Evolutionary conservation across 768 basidiomycete genomes (phyloP).

Genomic region (Amanita polypyramis): DNA sequence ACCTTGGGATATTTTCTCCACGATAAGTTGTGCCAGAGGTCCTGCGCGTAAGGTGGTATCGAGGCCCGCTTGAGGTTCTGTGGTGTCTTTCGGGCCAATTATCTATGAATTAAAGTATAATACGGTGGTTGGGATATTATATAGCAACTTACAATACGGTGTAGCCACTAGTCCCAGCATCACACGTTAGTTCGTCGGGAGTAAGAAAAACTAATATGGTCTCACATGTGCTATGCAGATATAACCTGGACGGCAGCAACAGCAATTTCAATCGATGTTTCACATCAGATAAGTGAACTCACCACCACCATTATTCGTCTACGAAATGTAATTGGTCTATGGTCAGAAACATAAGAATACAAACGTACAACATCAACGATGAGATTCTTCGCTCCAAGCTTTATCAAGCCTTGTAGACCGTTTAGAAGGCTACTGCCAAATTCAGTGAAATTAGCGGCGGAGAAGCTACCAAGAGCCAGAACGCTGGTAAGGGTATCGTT

Average conservation of each 20-base stretch:
- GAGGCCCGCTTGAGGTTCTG: constrained; percentile 44
- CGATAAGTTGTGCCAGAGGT: constrained; percentile 39
- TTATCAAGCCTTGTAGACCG: constrained; percentile 37
- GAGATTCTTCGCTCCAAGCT: constrained; percentile 36
- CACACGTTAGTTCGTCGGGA: constrained; percentile 2
- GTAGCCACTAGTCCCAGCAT: constrained; percentile 26
- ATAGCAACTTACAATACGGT: constrained; percentile 26
- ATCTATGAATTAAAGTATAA: constrained; percentile 22
- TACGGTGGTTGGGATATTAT: not conserved
- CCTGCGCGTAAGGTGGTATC: constrained; percentile 39
- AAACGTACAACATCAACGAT: constrained; percentile 48
- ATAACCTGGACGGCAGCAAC: constrained; percentile 22
- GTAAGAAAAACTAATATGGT: not conserved
- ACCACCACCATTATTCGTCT: constrained; percentile 44
- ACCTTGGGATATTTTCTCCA: constrained; percentile 29
- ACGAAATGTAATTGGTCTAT: not conserved
- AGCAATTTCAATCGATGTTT: not conserved
- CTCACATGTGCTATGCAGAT: constrained; percentile 52
- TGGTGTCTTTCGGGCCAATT: constrained; percentile 38
- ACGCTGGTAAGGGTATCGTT: constrained; percentile 43
- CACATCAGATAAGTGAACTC: constrained; percentile 1
- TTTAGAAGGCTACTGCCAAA: constrained; percentile 33
- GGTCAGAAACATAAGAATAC: not conserved
- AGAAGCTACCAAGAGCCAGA: constrained; percentile 49
- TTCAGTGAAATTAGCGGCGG: constrained; percentile 28